Conservation (phyloP, 257 asterid species). For the Solanum etuberosum region DNA sequence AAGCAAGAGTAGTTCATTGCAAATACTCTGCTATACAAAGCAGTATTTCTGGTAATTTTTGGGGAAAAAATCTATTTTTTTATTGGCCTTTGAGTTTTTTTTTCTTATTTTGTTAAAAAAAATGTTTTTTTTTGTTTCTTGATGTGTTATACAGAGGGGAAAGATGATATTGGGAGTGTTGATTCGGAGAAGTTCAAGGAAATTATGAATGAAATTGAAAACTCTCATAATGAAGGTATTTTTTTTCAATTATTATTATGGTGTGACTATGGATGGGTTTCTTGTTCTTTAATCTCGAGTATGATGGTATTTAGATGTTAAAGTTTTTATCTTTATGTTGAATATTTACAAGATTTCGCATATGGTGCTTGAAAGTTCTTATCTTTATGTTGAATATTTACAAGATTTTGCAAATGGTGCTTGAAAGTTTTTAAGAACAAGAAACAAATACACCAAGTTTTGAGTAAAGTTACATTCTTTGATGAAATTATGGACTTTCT, state of each 20-base stretch:
- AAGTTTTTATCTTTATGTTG: background rate
- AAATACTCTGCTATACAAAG: background rate
- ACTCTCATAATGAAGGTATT: conserved; percentile 32
- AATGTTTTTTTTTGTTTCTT: background rate
- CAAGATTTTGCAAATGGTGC: background rate
- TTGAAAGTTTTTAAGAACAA: background rate
- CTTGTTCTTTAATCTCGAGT: background rate
- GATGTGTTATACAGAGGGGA: conserved; percentile 15
- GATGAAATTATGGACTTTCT: background rate
- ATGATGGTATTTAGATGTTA: background rate
- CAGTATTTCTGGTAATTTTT: background rate
- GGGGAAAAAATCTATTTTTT: background rate
- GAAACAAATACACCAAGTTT: background rate
- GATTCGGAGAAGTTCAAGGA: conserved; percentile 20
- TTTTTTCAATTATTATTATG: background rate
- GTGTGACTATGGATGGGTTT: background rate
- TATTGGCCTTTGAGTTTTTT: background rate
- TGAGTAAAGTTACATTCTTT: background rate
- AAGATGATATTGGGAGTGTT: conserved; percentile 19
- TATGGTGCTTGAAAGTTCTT: background rate
- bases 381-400: background rate
- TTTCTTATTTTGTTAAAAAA: background rate
- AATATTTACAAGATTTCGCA: background rate
- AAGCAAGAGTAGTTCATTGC: background rate
- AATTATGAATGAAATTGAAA: conserved; percentile 29